A percentile compares a stretch with the other conserved stretches of the same genome.
These are phyloP conservation scores for Prunus davidiana DNA, from an alignment of 306 rosid species.

Conservation along the genomic window DNA sequence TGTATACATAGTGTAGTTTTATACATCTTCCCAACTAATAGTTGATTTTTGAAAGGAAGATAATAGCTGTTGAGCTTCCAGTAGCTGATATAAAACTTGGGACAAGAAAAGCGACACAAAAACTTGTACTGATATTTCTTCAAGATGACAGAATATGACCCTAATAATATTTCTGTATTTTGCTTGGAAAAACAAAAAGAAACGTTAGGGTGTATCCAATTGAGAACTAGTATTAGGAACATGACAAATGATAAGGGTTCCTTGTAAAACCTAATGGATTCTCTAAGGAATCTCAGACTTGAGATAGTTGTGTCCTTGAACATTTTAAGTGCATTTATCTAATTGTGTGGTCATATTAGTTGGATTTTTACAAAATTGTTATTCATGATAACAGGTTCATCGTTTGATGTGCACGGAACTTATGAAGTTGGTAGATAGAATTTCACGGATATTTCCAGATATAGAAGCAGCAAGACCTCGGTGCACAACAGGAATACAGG, in stretches of 20 bases:
- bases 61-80: background rate
- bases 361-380: conserved; percentile 11
- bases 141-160: background rate
- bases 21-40: background rate
- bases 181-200: background rate
- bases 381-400: conserved; percentile 64
- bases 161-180: background rate
- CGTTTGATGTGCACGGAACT: conserved; percentile 58
- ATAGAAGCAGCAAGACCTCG: conserved; percentile 85
- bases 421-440: conserved; percentile 44
- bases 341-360: conserved; percentile 15
- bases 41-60: background rate
- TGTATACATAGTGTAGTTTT: background rate
- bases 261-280: background rate
- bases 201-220: background rate
- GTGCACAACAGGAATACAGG: conserved; percentile 62
- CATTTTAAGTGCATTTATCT: conserved; percentile 6
- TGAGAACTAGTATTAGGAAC: background rate
- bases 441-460: conserved; percentile 49
- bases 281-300: conserved; percentile 2
- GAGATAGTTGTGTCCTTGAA: background rate
- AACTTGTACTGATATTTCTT: conserved; percentile 1
- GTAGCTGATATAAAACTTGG: background rate
- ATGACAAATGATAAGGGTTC: background rate
- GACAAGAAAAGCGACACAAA: background rate